A percentile compares a stretch with the other conserved stretches of the same genome.
phyloP scores from a whole-genome alignment of 2,329 filamentous ascomycete species.

The Ceratocystis diversiconidia region DNA sequence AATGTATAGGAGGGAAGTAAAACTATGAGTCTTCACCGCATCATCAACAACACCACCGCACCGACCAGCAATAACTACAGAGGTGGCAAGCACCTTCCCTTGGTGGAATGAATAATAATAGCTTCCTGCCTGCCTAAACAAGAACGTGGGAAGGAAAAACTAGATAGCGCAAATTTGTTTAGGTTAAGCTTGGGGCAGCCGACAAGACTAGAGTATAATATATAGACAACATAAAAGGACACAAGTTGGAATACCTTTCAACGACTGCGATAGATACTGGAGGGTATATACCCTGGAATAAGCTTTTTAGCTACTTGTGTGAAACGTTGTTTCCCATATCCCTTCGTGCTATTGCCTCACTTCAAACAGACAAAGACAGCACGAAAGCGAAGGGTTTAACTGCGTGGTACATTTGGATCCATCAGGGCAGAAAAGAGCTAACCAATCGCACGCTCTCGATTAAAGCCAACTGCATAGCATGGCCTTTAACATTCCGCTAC shows the following conservation, averaged over 20 bases:
- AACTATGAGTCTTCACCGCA: too few relatives aligned
- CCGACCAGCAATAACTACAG: background rate
- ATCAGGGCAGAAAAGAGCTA: too few relatives aligned
- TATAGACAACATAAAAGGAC: too few relatives aligned
- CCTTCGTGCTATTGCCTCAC: background rate
- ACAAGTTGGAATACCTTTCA: background rate
- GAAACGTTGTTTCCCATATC: background rate
- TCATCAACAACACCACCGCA: background rate
- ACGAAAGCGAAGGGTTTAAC: too few relatives aligned
- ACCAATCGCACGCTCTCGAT: too few relatives aligned
- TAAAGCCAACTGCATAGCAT: too few relatives aligned
- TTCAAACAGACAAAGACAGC: background rate
- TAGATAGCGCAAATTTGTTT: background rate
- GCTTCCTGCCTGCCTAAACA: background rate
- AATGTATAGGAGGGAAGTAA: too few relatives aligned
- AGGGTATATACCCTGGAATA: background rate
- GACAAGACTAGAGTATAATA: too few relatives aligned
- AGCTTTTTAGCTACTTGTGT: background rate
- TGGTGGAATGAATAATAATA: constrained; percentile 1
- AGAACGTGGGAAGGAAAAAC: background rate
- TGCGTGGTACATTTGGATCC: too few relatives aligned
- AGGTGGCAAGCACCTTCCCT: background rate
- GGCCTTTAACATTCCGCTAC: background rate
- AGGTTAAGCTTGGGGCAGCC: too few relatives aligned
- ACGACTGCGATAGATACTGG: background rate